Percentiles rank a stretch among this genome's conserved stretches.
Conservation (phyloP, 257 asterid species). For the Plantago major region DNA sequence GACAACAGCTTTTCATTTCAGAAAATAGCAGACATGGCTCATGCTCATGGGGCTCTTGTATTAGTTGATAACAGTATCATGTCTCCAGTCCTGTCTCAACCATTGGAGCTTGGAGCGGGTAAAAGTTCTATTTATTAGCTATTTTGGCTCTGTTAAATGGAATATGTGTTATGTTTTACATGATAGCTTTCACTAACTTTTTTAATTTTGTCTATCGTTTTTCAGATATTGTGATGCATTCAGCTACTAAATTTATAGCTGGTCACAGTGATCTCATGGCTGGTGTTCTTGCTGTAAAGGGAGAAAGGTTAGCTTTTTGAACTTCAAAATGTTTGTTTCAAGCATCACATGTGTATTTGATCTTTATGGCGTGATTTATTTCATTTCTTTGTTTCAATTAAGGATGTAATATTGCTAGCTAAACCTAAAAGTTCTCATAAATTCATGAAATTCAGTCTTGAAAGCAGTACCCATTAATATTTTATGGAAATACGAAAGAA, state of each 20-base stretch:
- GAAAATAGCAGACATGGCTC: conserved; percentile 87
- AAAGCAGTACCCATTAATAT: neutral
- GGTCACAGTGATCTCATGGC: conserved; percentile 94
- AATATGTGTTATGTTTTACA: neutral
- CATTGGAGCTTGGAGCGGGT: conserved; percentile 96
- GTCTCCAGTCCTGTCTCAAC: conserved; percentile 83
- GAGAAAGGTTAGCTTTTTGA: conserved; percentile 48
- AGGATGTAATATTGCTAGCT: too few relatives aligned
- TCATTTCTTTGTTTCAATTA: neutral
- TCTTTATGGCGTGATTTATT: neutral
- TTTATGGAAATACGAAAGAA: neutral
- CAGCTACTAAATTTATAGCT: conserved; percentile 85
- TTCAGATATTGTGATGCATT: conserved; percentile 91
- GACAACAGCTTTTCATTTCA: conserved; percentile 22
- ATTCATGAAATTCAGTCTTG: too few relatives aligned
- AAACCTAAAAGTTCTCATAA: neutral
- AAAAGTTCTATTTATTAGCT: conserved; percentile 5
- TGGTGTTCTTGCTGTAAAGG: conserved; percentile 72
- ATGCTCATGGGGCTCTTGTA: conserved; percentile 74
- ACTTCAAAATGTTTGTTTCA: neutral
- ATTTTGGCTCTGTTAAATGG: conserved; percentile 1
- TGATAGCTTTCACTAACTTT: conserved; percentile 7
- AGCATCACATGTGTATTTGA: neutral
- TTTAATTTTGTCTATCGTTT: conserved; percentile 20
- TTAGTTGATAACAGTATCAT: conserved; percentile 96